Percentiles rank a stretch among this genome's conserved stretches.
Evolutionary conservation across 2,329 filamentous ascomycete species (phyloP).

Genomic region (Cytospora leucostoma): DNA sequence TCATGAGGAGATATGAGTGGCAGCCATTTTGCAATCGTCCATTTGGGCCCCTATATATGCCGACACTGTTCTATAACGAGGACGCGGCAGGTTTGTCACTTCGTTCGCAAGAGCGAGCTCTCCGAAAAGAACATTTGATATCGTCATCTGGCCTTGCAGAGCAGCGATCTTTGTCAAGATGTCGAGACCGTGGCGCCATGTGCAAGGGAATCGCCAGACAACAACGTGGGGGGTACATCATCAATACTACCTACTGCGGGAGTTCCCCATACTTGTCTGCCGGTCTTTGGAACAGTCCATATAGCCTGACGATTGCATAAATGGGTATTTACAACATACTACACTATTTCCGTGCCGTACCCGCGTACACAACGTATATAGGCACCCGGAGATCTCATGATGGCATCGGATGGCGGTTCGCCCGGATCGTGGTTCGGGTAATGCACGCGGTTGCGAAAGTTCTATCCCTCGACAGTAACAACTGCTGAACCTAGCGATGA

Average conservation of each 20-base stretch:
- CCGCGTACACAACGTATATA: too few species aligned
- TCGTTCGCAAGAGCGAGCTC: not conserved
- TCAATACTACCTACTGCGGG: not conserved
- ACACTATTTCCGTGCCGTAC: too few species aligned
- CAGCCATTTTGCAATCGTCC: not conserved
- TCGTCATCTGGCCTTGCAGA: not conserved
- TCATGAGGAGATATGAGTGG: not conserved
- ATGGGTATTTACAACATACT: too few species aligned
- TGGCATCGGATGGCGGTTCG: too few species aligned
- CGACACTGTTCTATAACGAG: not conserved
- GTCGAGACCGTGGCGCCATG: conserved; percentile 24
- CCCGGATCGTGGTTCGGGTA: too few species aligned
- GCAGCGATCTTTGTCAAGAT: not conserved
- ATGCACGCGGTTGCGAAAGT: too few species aligned
- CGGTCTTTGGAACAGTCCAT: not conserved
- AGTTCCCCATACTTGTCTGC: not conserved
- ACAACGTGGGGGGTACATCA: not conserved
- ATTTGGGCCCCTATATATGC: not conserved
- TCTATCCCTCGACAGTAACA: too few species aligned
- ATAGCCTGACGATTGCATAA: too few species aligned
- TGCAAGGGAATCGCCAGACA: conserved; percentile 20
- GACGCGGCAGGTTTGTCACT: not conserved
- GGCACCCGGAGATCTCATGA: too few species aligned
- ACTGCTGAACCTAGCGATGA: too few species aligned
- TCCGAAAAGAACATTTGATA: not conserved